Percentiles rank a stretch among this genome's conserved stretches.
Conservation (phyloP, 129 eudicot species). For the Erigeron canadensis region DNA sequence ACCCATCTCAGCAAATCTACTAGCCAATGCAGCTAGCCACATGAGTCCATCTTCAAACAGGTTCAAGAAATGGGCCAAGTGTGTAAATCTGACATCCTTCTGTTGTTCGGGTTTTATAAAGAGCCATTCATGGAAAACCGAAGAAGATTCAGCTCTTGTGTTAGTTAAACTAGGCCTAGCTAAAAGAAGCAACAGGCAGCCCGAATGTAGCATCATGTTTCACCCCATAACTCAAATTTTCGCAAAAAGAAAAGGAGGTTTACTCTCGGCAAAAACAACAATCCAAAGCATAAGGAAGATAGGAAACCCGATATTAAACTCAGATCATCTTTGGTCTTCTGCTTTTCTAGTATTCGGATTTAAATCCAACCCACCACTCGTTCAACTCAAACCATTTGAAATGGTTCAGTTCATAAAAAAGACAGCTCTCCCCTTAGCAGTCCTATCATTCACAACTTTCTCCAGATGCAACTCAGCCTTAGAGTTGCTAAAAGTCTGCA, state of each 20-base stretch:
- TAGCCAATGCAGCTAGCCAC: constrained; percentile 67
- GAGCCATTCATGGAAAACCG: constrained; percentile 55
- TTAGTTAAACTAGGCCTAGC: constrained; percentile 74
- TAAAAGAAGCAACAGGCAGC: constrained; percentile 42
- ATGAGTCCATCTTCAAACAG: constrained; percentile 39
- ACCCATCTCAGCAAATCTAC: constrained; percentile 58
- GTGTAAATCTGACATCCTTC: constrained; percentile 38
- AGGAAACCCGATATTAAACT: constrained; percentile 47
- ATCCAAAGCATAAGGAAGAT: constrained; percentile 57
- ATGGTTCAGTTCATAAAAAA: constrained; percentile 69
- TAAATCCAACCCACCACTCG: constrained; percentile 80
- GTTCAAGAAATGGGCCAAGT: constrained; percentile 57
- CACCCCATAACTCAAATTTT: constrained; percentile 69
- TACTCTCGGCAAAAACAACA: constrained; percentile 58
- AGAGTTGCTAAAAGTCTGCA: constrained; percentile 74
- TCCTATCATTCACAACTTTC: constrained; percentile 63
- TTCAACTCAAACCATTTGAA: constrained; percentile 68
- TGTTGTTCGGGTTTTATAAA: constrained; percentile 54
- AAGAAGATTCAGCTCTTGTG: constrained; percentile 73
- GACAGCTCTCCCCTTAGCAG: constrained; percentile 73
- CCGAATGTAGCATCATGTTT: constrained; percentile 61
- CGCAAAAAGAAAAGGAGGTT: constrained; percentile 50
- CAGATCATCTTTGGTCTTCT: constrained; percentile 83
- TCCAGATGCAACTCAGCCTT: constrained; percentile 81
- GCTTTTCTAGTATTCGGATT: constrained; percentile 76